Evolutionary conservation across 805 yeast genomes (phyloP), one percentile per base, ranked within the genome.

Genomic region (Wickerhamomyces subpelliculosus): DNA sequence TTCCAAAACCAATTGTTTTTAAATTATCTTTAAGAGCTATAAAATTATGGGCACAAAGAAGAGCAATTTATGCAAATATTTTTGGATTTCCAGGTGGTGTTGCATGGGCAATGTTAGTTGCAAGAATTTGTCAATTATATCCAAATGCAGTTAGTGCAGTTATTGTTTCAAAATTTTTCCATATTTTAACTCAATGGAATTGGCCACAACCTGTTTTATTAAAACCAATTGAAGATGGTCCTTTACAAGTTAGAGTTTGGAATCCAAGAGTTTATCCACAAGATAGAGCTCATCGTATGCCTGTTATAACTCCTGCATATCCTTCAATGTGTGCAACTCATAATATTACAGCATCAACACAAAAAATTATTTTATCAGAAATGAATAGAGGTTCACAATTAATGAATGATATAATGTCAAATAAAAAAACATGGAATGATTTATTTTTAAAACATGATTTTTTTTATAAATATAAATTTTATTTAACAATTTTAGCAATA

Each of bases 51-150:
- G 98, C 98, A 0, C 90, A 88, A 56, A 77, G 88, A 52, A 72
- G 97, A 36, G 97, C 96, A 0, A 76, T 93, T 13, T 93, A 93
- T 62, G 97, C 86, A 7, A 93, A 93, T 55, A 83, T 93, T 32
- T 86, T 83, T 72, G 98, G 98, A 0, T 93, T 90, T 62, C 98
- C 97, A 1, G 98, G 98, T 54, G 98, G 98, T 61, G 98, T 93
- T 35, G 98, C 98, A 1, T 93, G 98, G 98, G 98, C 98, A 1
- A 93, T 93, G 97, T 61, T 93, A 29, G 97, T 89, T n/a, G 98
- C 97, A 2, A 72, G 98, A 51, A 87, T 93, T 22, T 93, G 98
- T 61, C 98, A 93, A 59, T 64, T 93, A 36, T 93, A 90, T 57
- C 98, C 98, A 9, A 90, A 90, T 61, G 95, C 97, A 0, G 94